These are phyloP conservation scores for Cytospora leucostoma DNA, from an alignment of 2,329 filamentous ascomycete genomes.

Conservation along the genomic window DNA sequence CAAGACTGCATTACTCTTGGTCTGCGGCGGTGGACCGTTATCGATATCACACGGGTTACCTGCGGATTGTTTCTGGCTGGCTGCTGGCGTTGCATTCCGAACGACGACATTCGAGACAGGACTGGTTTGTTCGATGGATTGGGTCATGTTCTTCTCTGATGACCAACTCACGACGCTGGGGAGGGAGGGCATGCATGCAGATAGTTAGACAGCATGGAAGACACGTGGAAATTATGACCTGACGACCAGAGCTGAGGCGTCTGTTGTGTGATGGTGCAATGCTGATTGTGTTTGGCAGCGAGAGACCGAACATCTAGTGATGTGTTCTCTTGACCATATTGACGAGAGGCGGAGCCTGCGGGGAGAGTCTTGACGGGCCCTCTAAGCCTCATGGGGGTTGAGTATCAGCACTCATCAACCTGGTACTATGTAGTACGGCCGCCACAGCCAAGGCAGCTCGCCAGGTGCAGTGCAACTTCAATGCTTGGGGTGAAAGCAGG, in stretches of 20 bases:
- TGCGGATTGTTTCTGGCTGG: slow-evolving; percentile 22
- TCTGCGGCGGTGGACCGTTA: slow-evolving; percentile 18
- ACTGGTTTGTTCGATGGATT: slow-evolving; percentile 17
- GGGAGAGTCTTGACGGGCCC: too few species aligned
- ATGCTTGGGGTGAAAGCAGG: too few species aligned
- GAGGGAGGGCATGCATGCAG: slow-evolving; percentile 27
- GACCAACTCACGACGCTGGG: slow-evolving; percentile 20
- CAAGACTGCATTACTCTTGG: slow-evolving; percentile 6
- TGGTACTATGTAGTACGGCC: too few species aligned
- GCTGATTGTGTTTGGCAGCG: neutral
- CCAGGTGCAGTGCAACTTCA: too few species aligned
- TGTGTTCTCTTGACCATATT: neutral
- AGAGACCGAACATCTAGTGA: neutral
- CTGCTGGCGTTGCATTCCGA: slow-evolving; percentile 28
- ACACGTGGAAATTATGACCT: slow-evolving; percentile 25
- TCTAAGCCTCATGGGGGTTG: too few species aligned
- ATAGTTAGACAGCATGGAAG: slow-evolving; percentile 30
- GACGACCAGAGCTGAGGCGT: neutral
- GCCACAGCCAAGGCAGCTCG: too few species aligned
- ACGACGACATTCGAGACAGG: slow-evolving; percentile 20
- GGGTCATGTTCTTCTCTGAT: slow-evolving; percentile 26
- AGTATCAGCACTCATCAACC: too few species aligned
- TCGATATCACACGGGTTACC: slow-evolving; percentile 17
- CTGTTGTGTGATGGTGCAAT: neutral
- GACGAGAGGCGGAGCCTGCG: too few species aligned